Percentiles rank a stretch among this genome's conserved stretches.
Evolutionary conservation across 2,329 filamentous ascomycete species (phyloP).

Genomic region (Alternaria arbusti): DNA sequence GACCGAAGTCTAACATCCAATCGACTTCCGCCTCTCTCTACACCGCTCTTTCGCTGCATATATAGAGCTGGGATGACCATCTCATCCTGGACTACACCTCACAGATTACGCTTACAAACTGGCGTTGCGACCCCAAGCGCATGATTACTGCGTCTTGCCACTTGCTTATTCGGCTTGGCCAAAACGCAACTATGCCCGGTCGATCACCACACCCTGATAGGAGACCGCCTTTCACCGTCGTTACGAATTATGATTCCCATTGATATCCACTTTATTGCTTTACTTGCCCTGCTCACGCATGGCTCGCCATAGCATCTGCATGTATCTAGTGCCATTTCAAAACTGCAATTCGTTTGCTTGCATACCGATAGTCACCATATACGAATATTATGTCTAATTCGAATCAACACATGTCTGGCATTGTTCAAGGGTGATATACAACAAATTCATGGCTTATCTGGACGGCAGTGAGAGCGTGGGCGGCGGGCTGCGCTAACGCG

Average conservation of each 20-base stretch:
- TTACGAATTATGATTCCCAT: conserved; percentile 22
- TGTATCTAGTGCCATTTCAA: neutral
- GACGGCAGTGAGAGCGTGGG: neutral
- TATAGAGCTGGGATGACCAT: neutral
- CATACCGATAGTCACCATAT: neutral
- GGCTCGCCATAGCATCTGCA: neutral
- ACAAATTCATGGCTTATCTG: neutral
- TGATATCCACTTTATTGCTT: conserved; percentile 17
- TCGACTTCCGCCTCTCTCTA: neutral
- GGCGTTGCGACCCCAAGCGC: neutral
- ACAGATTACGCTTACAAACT: neutral
- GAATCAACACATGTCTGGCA: neutral
- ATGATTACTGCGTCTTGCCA: neutral
- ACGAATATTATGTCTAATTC: neutral
- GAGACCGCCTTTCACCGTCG: conserved; percentile 1
- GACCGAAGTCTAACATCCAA: neutral
- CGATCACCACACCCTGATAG: neutral
- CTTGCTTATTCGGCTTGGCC: neutral
- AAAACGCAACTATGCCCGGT: neutral
- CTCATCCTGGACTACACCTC: neutral
- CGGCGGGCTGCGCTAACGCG: neutral
- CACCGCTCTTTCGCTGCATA: neutral
- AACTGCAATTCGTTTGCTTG: neutral
- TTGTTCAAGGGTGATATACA: neutral
- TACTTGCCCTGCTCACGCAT: neutral